Conservation (phyloP, 2,329 filamentous ascomycete species). For the Plectosphaerella cucumerina region DNA sequence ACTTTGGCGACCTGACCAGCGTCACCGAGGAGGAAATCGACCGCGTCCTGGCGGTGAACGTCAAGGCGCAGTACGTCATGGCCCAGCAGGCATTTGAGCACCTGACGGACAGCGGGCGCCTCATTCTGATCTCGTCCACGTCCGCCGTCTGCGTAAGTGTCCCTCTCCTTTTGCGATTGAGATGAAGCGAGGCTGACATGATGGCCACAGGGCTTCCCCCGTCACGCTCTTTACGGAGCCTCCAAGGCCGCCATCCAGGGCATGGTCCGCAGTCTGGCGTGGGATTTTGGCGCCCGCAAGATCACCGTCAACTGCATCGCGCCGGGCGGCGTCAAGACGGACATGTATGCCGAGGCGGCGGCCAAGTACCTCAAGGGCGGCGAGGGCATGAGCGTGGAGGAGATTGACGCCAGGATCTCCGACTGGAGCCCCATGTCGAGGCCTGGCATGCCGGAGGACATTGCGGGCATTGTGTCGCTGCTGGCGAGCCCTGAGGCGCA, state of each 20-base stretch:
- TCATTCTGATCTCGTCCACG: slow-evolving; percentile 50
- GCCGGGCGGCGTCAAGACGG: slow-evolving; percentile 62
- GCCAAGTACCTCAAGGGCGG: slow-evolving; percentile 47
- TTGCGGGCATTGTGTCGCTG: slow-evolving; percentile 59
- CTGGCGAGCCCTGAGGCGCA: slow-evolving; percentile 55
- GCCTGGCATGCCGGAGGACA: slow-evolving; percentile 58
- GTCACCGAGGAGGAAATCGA: slow-evolving; percentile 52
- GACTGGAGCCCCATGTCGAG: slow-evolving; percentile 54
- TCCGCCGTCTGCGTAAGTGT: too few relatives aligned
- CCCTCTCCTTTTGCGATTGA: too few relatives aligned
- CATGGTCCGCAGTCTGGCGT: slow-evolving; percentile 61
- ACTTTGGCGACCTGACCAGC: slow-evolving; percentile 52
- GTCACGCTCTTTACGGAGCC: slow-evolving; percentile 59
- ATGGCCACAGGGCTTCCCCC: slow-evolving; percentile 57
- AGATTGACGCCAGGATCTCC: slow-evolving; percentile 49
- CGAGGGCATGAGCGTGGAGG: too few relatives aligned
- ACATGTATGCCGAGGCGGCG: slow-evolving; percentile 68
- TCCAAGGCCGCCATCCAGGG: slow-evolving; percentile 65
- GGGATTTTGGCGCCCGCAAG: slow-evolving; percentile 59
- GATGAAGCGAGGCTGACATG: too few relatives aligned
- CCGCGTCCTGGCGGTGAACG: slow-evolving; percentile 60
- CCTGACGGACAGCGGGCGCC: slow-evolving; percentile 43
- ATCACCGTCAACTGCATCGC: slow-evolving; percentile 67
- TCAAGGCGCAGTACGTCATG: slow-evolving; percentile 62
- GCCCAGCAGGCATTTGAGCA: slow-evolving; percentile 60